Evolutionary conservation across 495 filamentous ascomycete species (phyloP).

Genomic region (Neurospora sp.): DNA sequence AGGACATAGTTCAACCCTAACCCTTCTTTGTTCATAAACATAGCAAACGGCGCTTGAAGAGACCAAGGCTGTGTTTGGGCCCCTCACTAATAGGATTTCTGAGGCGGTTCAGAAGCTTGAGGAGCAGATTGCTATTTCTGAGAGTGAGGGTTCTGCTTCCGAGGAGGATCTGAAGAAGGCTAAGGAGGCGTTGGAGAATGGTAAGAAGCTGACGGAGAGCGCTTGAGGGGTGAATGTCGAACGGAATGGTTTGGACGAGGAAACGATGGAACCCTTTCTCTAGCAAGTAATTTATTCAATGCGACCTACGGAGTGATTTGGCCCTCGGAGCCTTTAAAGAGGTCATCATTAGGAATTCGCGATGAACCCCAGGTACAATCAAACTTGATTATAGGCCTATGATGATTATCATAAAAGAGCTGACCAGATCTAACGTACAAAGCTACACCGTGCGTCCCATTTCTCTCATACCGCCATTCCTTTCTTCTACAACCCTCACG

Average conservation of each 20-base stretch:
- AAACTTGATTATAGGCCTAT: background rate
- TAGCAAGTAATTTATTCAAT: background rate
- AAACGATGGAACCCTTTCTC: background rate
- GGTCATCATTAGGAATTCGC: background rate
- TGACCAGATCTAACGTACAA: background rate
- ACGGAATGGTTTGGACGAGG: background rate
- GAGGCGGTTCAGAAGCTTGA: constrained; percentile 61
- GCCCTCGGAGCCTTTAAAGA: background rate
- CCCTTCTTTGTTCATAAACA: background rate
- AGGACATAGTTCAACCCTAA: constrained; percentile 14
- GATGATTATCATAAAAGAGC: background rate
- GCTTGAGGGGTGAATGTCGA: background rate
- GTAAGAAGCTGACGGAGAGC: constrained; percentile 25
- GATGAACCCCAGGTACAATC: background rate
- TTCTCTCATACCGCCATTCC: background rate
- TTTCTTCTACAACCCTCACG: constrained; percentile 15
- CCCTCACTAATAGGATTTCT: constrained; percentile 52
- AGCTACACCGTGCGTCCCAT: background rate
- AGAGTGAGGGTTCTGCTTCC: constrained; percentile 46
- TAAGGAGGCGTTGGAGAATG: constrained; percentile 37
- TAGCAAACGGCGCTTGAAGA: constrained; percentile 70
- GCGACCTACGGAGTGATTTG: background rate
- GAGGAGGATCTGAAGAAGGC: constrained; percentile 54
- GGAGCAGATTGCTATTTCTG: constrained; percentile 40
- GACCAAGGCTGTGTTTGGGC: constrained; percentile 69